These are phyloP conservation scores for Hypoxylon fragiforme DNA, from an alignment of 495 filamentous ascomycete species.

Conservation along the genomic window DNA sequence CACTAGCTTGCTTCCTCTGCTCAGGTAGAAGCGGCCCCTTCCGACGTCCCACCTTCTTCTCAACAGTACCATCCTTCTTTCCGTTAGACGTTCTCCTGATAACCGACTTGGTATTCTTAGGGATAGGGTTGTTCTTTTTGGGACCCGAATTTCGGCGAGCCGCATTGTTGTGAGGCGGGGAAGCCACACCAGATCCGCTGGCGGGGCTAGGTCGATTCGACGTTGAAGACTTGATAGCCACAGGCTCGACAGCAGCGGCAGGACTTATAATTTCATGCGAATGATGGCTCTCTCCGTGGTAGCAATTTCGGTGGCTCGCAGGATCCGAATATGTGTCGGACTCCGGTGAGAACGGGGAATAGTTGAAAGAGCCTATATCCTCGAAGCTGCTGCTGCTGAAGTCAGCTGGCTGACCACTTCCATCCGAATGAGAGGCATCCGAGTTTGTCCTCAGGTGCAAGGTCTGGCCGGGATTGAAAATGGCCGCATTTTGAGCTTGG, in stretches of 20 bases:
- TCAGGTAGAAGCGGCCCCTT: constrained; percentile 88
- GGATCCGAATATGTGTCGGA: constrained; percentile 61
- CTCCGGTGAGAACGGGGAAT: constrained; percentile 68
- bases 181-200: constrained; percentile 63
- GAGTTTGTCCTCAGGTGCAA: constrained; percentile 83
- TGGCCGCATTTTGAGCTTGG: constrained; percentile 58
- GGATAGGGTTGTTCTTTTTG: constrained; percentile 77
- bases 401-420: constrained; percentile 55
- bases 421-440: constrained; percentile 78
- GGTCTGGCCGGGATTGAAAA: constrained; percentile 85
- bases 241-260: constrained; percentile 65
- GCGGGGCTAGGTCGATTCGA: constrained; percentile 60
- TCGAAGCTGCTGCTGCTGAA: constrained; percentile 83
- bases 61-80: constrained; percentile 70
- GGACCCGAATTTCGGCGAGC: constrained; percentile 62
- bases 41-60: constrained; percentile 88
- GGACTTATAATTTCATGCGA: constrained; percentile 64
- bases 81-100: constrained; percentile 73
- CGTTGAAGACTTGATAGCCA: constrained; percentile 68
- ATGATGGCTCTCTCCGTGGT: constrained; percentile 52
- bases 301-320: constrained; percentile 55
- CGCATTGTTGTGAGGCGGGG: constrained; percentile 54
- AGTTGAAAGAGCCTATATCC: constrained; percentile 70
- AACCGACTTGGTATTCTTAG: constrained; percentile 79
- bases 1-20: constrained; percentile 89